Base-by-base conservation (phyloP, 78 protist species). In the Acrasis kona region DNA sequence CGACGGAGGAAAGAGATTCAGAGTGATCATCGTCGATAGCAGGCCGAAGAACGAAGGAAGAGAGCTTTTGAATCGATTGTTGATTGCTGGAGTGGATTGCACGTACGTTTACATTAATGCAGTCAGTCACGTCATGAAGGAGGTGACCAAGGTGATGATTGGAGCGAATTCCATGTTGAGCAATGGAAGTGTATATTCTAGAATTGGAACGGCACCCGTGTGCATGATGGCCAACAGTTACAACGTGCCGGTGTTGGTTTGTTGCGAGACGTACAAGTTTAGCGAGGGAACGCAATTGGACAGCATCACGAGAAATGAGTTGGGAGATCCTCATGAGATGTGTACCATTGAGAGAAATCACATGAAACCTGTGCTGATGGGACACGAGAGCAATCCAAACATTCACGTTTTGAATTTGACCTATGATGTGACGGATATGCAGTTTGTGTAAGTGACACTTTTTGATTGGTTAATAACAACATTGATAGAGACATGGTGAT, bases 191-290 rank as follows among this genome's bases (percentile, higher is more conserved):
- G 42, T 85, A 10, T 31, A 90, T 72, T 74, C 88, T 8, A 77
- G 95, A 9, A 75, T 75, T 10, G 98, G 97, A 31, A 91, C 98
- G 0, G 84, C 94, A 5, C 35, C 72, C n/a, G 91, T 96, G 5
- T 91, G 93, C n/a, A 71, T 89, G 80, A 70, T 80, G 72, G 97
- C 98, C 0, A 57, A 81, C 9, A 39, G 84, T 34, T 86, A 58
- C 80, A 78, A 84, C 40, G 82, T 89, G 12, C 98, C 98, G n/a
- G 89, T 96, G 70, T 82, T 96, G 28, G 88, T 94, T 31, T 83
- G 92, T 67, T 93, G 97, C 30, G 98, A 95, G 74, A 87, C 95
- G 36, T 94, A 92, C 87, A 97, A 95, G 83, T 97, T 95, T 74
- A 10, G 89, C 27, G 96, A 89, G 36, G 70, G 83, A 27, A 91